phyloP scores from a whole-genome alignment of 2,329 filamentous ascomycete species.

The Aureobasidium musti region DNA sequence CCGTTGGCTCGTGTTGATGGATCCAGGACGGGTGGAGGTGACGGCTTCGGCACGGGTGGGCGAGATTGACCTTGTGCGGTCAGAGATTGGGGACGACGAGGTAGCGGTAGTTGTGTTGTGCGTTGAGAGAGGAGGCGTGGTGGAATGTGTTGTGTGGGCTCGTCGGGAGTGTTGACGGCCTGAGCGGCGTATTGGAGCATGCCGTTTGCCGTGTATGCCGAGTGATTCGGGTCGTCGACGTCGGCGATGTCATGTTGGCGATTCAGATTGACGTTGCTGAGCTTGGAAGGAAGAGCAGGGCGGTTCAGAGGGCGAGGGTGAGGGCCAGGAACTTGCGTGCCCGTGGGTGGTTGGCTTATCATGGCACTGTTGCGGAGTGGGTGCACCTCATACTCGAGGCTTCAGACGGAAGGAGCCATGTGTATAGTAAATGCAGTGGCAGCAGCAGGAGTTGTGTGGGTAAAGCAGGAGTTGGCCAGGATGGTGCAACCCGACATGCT shows the following conservation, averaged over 20 bases:
- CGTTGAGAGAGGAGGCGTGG: conserved; percentile 21
- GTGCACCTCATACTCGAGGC: conserved; percentile 15
- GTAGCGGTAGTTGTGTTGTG: conserved; percentile 21
- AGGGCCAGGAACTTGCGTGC: conserved; percentile 31
- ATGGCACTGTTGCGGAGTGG: conserved; percentile 30
- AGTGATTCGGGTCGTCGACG: conserved; percentile 33
- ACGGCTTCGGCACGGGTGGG: neutral
- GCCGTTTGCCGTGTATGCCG: conserved; percentile 28
- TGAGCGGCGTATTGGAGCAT: conserved; percentile 18
- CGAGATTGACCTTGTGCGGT: conserved; percentile 8
- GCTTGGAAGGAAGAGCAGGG: conserved; percentile 38
- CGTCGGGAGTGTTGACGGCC: conserved; percentile 10
- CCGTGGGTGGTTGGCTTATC: conserved; percentile 31
- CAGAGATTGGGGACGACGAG: conserved; percentile 24
- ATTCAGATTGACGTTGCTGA: conserved; percentile 40
- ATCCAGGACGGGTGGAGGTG: conserved; percentile 25
- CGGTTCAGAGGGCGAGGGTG: conserved; percentile 30
- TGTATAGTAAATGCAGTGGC: neutral
- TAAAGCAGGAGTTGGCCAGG: conserved; percentile 3
- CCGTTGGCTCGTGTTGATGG: conserved; percentile 27
- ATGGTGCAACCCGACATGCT: conserved; percentile 19
- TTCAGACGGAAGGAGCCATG: conserved; percentile 13
- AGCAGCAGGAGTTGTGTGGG: neutral
- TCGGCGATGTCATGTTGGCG: conserved; percentile 35
- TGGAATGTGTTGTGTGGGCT: conserved; percentile 5